These are phyloP conservation scores for Micractinium sp. DNA, from an alignment of 139 green algal species.

Conservation along the genomic window DNA sequence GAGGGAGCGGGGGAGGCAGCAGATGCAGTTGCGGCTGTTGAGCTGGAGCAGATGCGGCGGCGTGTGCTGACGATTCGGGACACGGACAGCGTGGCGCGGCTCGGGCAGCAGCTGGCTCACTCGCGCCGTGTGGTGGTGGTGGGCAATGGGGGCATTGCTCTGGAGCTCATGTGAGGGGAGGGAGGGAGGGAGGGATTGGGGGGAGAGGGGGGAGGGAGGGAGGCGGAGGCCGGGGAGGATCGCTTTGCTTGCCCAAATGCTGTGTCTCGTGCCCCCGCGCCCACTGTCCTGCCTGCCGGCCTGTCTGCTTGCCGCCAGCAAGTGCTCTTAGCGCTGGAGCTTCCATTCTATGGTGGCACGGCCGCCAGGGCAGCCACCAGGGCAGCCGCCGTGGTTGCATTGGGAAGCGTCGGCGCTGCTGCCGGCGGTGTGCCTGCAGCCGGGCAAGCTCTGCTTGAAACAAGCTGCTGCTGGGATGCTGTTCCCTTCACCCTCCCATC, in stretches of 20 bases:
- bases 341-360: background rate
- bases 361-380: no score
- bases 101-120: constrained; percentile 35
- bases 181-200: background rate
- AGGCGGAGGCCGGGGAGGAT: no score
- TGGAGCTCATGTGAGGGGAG: constrained; percentile 71
- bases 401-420: no score
- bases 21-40: background rate
- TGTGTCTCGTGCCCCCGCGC: background rate
- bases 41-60: background rate
- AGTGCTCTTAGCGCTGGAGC: background rate
- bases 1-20: no score
- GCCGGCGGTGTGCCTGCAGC: no score
- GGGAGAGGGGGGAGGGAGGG: no score
- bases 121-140: constrained; percentile 68
- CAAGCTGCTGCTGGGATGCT: background rate
- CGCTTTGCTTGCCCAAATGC: background rate
- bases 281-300: background rate
- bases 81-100: constrained; percentile 68
- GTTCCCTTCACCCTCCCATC: no score
- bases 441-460: background rate
- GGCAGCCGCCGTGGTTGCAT: background rate
- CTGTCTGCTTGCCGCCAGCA: background rate
- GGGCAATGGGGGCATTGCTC: constrained; percentile 90
- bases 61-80: constrained; percentile 65